Percentiles rank a stretch among this genome's conserved stretches.
Evolutionary conservation across 805 yeast genomes (phyloP).

Genomic region (Debaryomyces tyrocola): DNA sequence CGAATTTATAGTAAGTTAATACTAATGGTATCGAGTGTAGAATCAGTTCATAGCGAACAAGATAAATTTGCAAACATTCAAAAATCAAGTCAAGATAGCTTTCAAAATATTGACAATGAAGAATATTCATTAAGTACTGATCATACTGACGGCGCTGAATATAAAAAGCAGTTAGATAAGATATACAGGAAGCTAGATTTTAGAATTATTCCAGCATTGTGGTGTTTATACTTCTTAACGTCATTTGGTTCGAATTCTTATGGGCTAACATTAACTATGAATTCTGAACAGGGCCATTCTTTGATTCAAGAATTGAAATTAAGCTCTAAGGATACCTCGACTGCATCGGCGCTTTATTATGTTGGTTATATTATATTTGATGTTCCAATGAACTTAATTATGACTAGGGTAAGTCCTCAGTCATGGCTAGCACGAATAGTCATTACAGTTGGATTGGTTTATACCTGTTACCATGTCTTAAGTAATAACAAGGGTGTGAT

Average conservation of each 20-base stretch:
- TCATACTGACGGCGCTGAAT: not conserved
- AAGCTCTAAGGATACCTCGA: conserved; percentile 57
- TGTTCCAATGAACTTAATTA: conserved; percentile 81
- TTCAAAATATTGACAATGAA: conserved; percentile 1
- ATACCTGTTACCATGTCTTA: conserved; percentile 69
- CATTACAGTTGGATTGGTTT: conserved; percentile 73
- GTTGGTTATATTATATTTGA: conserved; percentile 85
- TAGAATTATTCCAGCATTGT: conserved; percentile 78
- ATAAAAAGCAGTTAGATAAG: conserved; percentile 42
- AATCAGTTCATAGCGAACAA: not conserved
- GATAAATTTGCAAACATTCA: not conserved
- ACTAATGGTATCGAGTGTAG: not conserved
- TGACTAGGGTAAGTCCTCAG: conserved; percentile 85
- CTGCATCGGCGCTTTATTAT: conserved; percentile 78
- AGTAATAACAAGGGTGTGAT: conserved; percentile 58
- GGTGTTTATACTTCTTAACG: conserved; percentile 76
- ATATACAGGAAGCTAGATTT: conserved; percentile 63
- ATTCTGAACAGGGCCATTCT: conserved; percentile 60
- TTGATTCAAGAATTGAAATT: conserved; percentile 51
- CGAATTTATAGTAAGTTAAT: too few relatives aligned
- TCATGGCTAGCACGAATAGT: conserved; percentile 82
- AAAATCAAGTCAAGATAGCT: not conserved
- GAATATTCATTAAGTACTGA: conserved; percentile 2
- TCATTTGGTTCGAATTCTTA: conserved; percentile 78
- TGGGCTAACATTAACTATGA: conserved; percentile 82